phyloP scores from a whole-genome alignment of 176 grass and related monocot genomes.

The Oryza officinalis region DNA sequence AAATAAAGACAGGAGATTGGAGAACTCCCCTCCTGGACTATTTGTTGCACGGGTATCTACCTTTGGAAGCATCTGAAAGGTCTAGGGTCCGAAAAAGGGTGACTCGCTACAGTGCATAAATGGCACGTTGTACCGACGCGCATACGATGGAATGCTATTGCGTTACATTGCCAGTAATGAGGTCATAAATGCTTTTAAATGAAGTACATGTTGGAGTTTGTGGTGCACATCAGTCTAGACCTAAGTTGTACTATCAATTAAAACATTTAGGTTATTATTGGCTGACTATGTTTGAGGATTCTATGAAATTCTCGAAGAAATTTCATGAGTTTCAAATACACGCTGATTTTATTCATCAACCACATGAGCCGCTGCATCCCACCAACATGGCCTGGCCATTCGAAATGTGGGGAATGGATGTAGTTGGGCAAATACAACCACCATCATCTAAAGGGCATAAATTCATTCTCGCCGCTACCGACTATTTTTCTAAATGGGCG shows the following conservation, averaged over 20 bases:
- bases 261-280: not conserved
- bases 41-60: not conserved
- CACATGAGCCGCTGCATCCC: not conserved
- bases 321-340: not conserved
- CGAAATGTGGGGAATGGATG: constrained; percentile 23
- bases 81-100: not conserved
- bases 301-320: not conserved
- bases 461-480: not conserved
- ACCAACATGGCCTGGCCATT: constrained; percentile 1
- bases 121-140: not conserved
- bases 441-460: not conserved
- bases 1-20: not conserved
- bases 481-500: not conserved
- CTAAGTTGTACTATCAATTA: not conserved
- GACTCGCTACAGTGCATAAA: not conserved
- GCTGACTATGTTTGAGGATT: not conserved
- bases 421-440: not conserved
- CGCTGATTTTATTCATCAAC: constrained; percentile 3
- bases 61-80: not conserved
- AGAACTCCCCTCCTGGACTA: not conserved
- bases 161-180: not conserved
- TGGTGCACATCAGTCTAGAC: not conserved
- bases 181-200: not conserved
- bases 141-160: not conserved
- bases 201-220: not conserved